These are phyloP conservation scores for Clavispora phyllophila DNA, from an alignment of 805 yeast genomes.

Conservation along the genomic window DNA sequence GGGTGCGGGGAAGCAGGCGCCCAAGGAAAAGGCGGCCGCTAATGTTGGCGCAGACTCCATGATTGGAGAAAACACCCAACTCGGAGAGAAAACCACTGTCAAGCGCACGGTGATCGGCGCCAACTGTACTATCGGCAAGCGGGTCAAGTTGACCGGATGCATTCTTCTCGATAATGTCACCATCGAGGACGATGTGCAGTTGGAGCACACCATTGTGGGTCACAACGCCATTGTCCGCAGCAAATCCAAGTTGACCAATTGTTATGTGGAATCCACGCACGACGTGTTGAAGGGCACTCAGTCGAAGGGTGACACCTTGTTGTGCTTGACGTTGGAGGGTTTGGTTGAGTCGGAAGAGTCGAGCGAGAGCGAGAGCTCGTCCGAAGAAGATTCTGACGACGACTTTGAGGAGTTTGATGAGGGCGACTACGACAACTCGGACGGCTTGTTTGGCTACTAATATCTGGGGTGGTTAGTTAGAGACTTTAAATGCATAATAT, in stretches of 20 bases:
- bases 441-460: conserved; percentile 43
- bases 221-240: conserved; percentile 54
- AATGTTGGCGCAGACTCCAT: conserved; percentile 84
- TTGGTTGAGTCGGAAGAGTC: conserved; percentile 29
- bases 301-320: conserved; percentile 56
- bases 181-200: conserved; percentile 70
- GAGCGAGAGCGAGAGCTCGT: conserved; percentile 27
- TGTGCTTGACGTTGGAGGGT: conserved; percentile 39
- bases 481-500: background rate
- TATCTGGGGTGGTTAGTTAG: background rate
- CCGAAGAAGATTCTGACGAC: conserved; percentile 36
- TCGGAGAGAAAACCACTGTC: conserved; percentile 82
- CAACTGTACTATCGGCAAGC: conserved; percentile 72
- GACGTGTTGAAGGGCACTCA: conserved; percentile 53
- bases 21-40: conserved; percentile 55
- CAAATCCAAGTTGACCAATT: conserved; percentile 66
- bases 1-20: conserved; percentile 20
- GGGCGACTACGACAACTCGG: conserved; percentile 51
- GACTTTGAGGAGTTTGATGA: conserved; percentile 43
- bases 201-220: conserved; percentile 90
- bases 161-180: conserved; percentile 66
- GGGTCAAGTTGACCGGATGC: conserved; percentile 85
- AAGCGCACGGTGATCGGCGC: conserved; percentile 80
- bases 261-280: conserved; percentile 81
- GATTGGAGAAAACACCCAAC: conserved; percentile 59